phyloP scores from a whole-genome alignment of 148 eudicot species.

The Rhododendron kiyosumense region DNA sequence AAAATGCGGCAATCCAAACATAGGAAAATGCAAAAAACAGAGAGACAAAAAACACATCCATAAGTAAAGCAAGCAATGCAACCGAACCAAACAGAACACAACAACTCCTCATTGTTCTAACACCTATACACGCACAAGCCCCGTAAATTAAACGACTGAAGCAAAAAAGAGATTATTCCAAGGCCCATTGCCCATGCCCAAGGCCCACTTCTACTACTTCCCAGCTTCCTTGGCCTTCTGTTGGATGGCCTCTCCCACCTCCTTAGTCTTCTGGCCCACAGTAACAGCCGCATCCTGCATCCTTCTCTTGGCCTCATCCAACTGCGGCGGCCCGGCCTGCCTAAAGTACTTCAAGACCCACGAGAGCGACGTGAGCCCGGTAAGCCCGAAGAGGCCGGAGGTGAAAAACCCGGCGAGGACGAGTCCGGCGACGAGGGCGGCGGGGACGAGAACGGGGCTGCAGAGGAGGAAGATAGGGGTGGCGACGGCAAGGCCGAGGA shows the following conservation, averaged over 20 bases:
- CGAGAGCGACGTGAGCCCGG: constrained; percentile 60
- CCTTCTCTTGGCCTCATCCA: constrained; percentile 58
- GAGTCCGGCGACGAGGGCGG: constrained; percentile 28
- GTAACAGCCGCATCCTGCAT: constrained; percentile 48
- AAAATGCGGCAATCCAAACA: not conserved
- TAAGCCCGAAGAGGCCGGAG: constrained; percentile 67
- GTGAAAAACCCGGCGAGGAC: constrained; percentile 49
- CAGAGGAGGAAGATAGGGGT: constrained; percentile 65
- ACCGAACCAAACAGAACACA: not conserved
- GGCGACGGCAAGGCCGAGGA: constrained; percentile 48
- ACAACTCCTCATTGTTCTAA: not conserved
- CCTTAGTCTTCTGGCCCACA: constrained; percentile 82
- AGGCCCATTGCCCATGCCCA: not conserved
- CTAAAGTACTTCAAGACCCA: constrained; percentile 38
- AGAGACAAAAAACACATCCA: not conserved
- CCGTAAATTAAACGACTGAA: not conserved
- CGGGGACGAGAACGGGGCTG: constrained; percentile 78
- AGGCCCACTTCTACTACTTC: not conserved
- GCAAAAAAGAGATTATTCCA: not conserved
- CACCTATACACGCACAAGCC: not conserved
- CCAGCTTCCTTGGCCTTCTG: constrained; percentile 56
- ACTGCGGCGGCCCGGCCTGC: constrained; percentile 48
- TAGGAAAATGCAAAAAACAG: not conserved
- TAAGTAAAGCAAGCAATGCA: not conserved
- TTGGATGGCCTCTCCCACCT: constrained; percentile 63